Percentiles rank a stretch among this genome's conserved stretches.
Evolutionary conservation across 1,139 yeast species (phyloP).

Genomic region (Citeromyces siamensis): DNA sequence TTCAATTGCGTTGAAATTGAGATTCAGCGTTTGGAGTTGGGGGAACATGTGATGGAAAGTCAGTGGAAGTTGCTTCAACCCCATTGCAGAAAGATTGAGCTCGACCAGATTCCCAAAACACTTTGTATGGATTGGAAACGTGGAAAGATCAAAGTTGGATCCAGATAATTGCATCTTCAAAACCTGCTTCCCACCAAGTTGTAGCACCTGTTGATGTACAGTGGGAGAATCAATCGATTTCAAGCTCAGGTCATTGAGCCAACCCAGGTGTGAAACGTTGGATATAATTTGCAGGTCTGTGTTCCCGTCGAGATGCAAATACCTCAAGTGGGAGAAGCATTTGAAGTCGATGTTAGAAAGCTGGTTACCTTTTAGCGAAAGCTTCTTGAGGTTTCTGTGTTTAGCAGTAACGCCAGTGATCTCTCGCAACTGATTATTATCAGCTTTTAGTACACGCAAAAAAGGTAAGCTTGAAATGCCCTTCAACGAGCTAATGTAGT

Average conservation of each 20-base stretch:
- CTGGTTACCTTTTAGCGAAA: slow-evolving; percentile 28
- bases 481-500: slow-evolving; percentile 21
- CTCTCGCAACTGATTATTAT: slow-evolving; percentile 26
- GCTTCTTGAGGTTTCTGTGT: slow-evolving; percentile 27
- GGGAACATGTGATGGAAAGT: slow-evolving; percentile 29
- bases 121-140: slow-evolving; percentile 1
- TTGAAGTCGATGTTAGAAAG: slow-evolving; percentile 22
- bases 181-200: slow-evolving; percentile 12
- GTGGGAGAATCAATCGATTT: slow-evolving; percentile 17
- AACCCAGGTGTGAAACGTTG: slow-evolving; percentile 16
- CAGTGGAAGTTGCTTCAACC: slow-evolving; percentile 23
- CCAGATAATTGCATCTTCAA: slow-evolving; percentile 5
- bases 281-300: slow-evolving; percentile 16
- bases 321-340: slow-evolving; percentile 26
- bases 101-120: slow-evolving; percentile 25
- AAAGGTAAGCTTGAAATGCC: slow-evolving; percentile 25
- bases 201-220: background rate
- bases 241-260: slow-evolving; percentile 26
- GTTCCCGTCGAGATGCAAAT: slow-evolving; percentile 35
- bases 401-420: slow-evolving; percentile 14
- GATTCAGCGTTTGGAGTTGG: slow-evolving; percentile 31
- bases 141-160: slow-evolving; percentile 4
- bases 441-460: slow-evolving; percentile 28
- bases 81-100: slow-evolving; percentile 32
- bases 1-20: slow-evolving; percentile 33